Conservation (phyloP, 164 flowering plant species). For the Annona squamosa region DNA sequence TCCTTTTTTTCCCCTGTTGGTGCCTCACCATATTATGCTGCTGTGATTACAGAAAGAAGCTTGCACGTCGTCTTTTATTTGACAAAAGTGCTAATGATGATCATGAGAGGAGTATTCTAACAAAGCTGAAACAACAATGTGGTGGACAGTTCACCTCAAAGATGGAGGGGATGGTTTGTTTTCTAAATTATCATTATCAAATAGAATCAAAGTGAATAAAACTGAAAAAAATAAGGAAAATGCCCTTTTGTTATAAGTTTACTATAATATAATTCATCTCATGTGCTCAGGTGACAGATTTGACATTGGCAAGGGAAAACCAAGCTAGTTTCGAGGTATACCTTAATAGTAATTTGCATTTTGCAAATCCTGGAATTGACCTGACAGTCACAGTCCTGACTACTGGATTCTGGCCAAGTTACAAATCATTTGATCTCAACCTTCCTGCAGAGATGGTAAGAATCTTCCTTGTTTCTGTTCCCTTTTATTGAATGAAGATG, state of each 20-base stretch:
- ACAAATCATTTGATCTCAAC: conserved; percentile 81
- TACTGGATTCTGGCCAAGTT: conserved; percentile 94
- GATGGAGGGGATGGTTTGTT: conserved; percentile 96
- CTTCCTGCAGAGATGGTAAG: conserved; percentile 84
- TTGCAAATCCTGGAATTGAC: conserved; percentile 75
- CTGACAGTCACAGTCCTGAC: conserved; percentile 87
- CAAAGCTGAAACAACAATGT: conserved; percentile 91
- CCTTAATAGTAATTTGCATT: conserved; percentile 36
- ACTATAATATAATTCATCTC: not conserved
- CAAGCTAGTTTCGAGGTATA: conserved; percentile 75
- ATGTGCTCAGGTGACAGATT: conserved; percentile 62
- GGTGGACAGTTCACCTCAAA: conserved; percentile 97
- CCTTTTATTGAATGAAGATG: not conserved
- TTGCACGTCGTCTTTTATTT: conserved; percentile 82
- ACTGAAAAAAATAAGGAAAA: not conserved
- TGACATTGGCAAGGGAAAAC: conserved; percentile 80
- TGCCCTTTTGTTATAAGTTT: not conserved
- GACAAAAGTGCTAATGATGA: conserved; percentile 95
- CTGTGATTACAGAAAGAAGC: conserved; percentile 62
- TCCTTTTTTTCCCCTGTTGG: conserved; percentile 2
- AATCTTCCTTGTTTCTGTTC: not conserved
- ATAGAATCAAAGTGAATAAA: not conserved
- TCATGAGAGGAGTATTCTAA: conserved; percentile 82
- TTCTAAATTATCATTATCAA: not conserved
- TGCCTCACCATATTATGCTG: not conserved